Evolutionary conservation across 2,329 filamentous ascomycete species (phyloP), one percentile per base, ranked within the genome.

Genomic region (Xylaria hypoxylon): DNA sequence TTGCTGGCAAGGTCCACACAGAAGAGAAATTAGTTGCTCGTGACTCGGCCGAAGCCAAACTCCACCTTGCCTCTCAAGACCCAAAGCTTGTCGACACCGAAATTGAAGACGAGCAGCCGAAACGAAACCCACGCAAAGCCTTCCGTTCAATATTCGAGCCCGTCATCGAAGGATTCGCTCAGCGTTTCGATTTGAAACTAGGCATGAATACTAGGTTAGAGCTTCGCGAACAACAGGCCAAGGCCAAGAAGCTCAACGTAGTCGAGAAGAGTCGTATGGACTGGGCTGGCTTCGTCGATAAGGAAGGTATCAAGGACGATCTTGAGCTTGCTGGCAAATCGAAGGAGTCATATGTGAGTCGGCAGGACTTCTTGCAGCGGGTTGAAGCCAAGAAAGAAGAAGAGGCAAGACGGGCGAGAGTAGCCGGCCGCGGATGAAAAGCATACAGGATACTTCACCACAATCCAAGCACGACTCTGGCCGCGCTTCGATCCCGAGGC

Each of bases 261-360:
- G 87, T 91, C 17, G 89, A 92, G 79, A 91, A 91, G 84, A 90
- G 88, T 72, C 84, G 88, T 59, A 89, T 92, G 86, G 89, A 92
- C 77, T 92, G 89, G 89, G 89, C 89, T 2, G 88, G 89, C 13
- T 91, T 86, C 72, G 89, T 92, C 64, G 89, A 92, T 78, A 87
- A 89, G 76, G 89, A 90, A 77, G 89, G 89, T 8, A 89, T 91
- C 79, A 85, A 89, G 76, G 88, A 91, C 77, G 89, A 92, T 77
- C 80, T 92, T 64, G 85, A 86, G 77, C 81, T 89, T 52, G 88
- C 89, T 26, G 87, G 89, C 64, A 87, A 86, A 79, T 87, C 86
- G 40, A 91, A 91, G 79, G 84, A 85, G 68, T 89, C 87, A 24
- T 91, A 87, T 74, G 83, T 85, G 1, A 84, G 84, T 22, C 80